Percentiles rank a stretch among this genome's conserved stretches.
Evolutionary conservation across 2,329 filamentous ascomycete species (phyloP).

Genomic region (Aspergillus texensis): DNA sequence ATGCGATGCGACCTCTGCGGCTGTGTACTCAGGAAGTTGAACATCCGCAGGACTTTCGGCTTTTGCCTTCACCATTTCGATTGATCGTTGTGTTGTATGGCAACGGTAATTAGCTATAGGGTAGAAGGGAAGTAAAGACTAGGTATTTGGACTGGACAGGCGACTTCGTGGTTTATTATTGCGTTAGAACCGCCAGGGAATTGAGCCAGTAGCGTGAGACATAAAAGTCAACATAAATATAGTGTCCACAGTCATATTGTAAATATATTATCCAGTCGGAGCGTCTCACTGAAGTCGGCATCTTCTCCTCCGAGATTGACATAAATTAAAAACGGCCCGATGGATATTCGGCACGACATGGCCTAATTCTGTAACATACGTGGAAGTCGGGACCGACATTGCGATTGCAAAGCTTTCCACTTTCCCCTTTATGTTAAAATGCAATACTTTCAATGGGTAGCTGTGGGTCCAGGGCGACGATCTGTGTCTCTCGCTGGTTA

Average conservation of each 20-base stretch:
- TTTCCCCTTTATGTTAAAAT: neutral
- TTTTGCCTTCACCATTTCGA: neutral
- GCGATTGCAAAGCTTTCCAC: neutral
- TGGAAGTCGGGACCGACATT: neutral
- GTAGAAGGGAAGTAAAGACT: neutral
- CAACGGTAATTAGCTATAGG: neutral
- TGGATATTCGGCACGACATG: neutral
- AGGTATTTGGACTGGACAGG: neutral
- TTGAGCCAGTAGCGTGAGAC: neutral
- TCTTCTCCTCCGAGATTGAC: neutral
- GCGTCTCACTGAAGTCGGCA: neutral
- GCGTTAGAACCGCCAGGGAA: neutral
- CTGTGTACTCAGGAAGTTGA: slow-evolving; percentile 25
- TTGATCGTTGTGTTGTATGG: neutral
- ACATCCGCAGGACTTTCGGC: neutral
- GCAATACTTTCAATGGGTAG: neutral
- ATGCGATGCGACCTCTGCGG: slow-evolving; percentile 52
- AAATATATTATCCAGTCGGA: neutral
- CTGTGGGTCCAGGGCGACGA: neutral
- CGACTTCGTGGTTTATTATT: neutral
- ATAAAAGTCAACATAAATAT: neutral
- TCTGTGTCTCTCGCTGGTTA: neutral
- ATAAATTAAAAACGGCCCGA: slow-evolving; percentile 3
- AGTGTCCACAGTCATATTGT: neutral
- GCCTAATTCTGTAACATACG: neutral